These are phyloP conservation scores for Melianthus villosus DNA, from an alignment of 441 rosid genomes.

Conservation along the genomic window DNA sequence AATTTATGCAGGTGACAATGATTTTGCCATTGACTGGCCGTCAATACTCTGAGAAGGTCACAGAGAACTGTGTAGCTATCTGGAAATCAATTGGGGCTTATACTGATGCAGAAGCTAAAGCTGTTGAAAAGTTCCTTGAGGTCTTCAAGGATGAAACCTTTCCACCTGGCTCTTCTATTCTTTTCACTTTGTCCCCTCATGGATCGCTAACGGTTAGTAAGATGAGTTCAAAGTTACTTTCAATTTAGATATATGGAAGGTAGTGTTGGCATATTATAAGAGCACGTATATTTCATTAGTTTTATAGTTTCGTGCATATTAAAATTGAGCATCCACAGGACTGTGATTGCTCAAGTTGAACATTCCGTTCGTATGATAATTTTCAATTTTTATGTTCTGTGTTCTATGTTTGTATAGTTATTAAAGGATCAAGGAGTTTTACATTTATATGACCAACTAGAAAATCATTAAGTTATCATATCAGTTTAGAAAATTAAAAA, in stretches of 20 bases:
- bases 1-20: conserved; percentile 51
- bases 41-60: conserved; percentile 60
- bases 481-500: neutral
- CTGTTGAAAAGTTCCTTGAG: conserved; percentile 39
- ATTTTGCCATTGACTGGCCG: conserved; percentile 63
- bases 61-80: conserved; percentile 48
- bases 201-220: conserved; percentile 47
- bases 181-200: conserved; percentile 32
- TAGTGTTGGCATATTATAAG: neutral
- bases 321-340: too few relatives aligned
- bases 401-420: too few relatives aligned
- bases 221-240: neutral
- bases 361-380: too few relatives aligned
- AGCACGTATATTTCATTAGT: neutral
- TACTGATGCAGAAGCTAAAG: conserved; percentile 58
- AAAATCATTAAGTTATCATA: neutral
- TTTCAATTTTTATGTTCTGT: too few relatives aligned
- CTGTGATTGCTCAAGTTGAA: too few relatives aligned
- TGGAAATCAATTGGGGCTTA: conserved; percentile 63
- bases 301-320: too few relatives aligned
- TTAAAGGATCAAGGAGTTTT: too few relatives aligned
- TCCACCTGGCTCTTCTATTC: conserved; percentile 60
- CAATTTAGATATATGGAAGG: neutral
- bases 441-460: too few relatives aligned
- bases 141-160: conserved; percentile 47